Evolutionary conservation across 495 filamentous ascomycete genomes (phyloP).

Genomic region (Penicillium flavigenum): DNA sequence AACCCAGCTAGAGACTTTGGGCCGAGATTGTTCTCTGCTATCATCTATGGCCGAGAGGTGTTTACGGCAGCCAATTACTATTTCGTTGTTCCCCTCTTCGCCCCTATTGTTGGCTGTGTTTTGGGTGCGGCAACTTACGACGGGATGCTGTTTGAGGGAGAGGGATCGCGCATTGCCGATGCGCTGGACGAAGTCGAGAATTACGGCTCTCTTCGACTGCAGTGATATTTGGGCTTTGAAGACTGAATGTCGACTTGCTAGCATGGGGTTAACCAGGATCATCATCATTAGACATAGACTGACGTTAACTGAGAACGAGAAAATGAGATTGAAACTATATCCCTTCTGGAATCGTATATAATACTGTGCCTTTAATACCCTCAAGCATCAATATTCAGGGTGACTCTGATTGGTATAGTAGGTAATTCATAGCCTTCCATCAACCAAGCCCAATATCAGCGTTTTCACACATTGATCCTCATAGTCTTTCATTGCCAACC

Average conservation of each 20-base stretch:
- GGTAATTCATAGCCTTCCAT: too few relatives aligned
- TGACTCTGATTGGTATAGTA: too few relatives aligned
- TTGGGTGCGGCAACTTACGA: constrained; percentile 34
- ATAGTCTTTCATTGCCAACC: constrained; percentile 29
- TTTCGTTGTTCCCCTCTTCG: constrained; percentile 36
- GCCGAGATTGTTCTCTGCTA: constrained; percentile 36
- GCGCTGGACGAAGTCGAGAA: constrained; percentile 31
- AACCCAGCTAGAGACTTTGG: constrained; percentile 40
- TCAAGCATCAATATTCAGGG: too few relatives aligned
- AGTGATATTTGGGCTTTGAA: constrained; percentile 13
- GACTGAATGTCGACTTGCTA: not conserved
- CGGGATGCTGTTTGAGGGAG: constrained; percentile 32
- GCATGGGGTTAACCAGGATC: not conserved
- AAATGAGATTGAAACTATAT: not conserved
- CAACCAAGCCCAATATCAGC: too few relatives aligned
- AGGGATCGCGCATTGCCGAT: constrained; percentile 35
- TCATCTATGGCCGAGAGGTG: constrained; percentile 35
- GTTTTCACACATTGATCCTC: not conserved
- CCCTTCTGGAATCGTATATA: too few relatives aligned
- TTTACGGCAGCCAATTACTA: constrained; percentile 36
- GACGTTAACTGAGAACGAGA: not conserved
- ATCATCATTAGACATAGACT: not conserved
- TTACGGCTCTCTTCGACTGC: constrained; percentile 30
- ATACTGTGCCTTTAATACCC: too few relatives aligned
- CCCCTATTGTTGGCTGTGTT: constrained; percentile 35